Evolutionary conservation across 257 asterid genomes (phyloP), one percentile per base, ranked within the genome.

Genomic region (Solanum paucissectum): DNA sequence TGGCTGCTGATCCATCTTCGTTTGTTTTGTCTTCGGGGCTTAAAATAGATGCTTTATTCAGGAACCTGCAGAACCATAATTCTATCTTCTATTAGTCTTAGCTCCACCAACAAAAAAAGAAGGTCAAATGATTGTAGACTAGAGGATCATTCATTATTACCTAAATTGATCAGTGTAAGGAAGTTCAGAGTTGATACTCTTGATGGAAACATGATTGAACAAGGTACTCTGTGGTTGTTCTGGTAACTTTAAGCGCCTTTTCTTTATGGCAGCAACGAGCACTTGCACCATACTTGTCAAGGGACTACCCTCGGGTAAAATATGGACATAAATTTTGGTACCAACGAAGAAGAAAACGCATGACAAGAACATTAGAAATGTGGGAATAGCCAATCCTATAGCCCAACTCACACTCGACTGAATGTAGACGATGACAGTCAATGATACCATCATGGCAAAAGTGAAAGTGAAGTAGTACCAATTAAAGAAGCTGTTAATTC

Each of bases 381-480:
- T 68, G 0, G 91, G 91, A 86, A 90, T 86, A 20, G 86, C 90
- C 32, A 90, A 71, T 9, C 91, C 91, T 4, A 88, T 32, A 44
- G 89, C 83, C 91, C 91, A 90, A 74, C 32, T 90, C 8, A 86
- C 36, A 18, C 79, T 86, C 6, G 90, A 85, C 73, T 88, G 91
- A 2, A 90, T 85, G 64, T 90, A 90, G 23, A 90, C 90, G 10
- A 90, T 86, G 49, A 83, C 42, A 9, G 91, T 90, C 25, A 88
- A 42, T 3, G 91, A 90, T 21, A 88, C 34, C 87, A 90, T 81
- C 74, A 62, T 68, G 76, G 90, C 87, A 33, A 90, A 88, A 36
- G 90, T 90, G 40, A 85, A 88, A 83, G 90, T 85, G 87, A 90
- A 90, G 25, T 86, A 90, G 81, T 90, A 90, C 91, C 91, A 90